phyloP scores from a whole-genome alignment of 345 rosid species.

The Arabidopsis suecica region DNA sequence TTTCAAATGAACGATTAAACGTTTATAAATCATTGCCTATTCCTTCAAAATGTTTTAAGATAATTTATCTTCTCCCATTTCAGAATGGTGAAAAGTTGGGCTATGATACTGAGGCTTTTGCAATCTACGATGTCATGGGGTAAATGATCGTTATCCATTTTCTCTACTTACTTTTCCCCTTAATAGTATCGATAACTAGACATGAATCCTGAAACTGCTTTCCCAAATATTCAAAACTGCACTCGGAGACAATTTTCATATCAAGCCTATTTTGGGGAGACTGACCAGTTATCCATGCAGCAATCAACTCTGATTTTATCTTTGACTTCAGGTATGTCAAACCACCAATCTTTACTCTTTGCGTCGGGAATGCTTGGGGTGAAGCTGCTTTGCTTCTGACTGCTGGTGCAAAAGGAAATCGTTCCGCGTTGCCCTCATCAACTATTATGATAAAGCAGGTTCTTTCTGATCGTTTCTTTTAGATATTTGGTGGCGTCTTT shows the following conservation, averaged over 20 bases:
- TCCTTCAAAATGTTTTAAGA: conserved; percentile 13
- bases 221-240: neutral
- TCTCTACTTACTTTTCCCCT: neutral
- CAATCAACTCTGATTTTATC: conserved; percentile 24
- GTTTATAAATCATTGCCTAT: conserved; percentile 4
- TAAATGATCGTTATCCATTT: conserved; percentile 41
- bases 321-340: conserved; percentile 63
- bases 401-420: conserved; percentile 53
- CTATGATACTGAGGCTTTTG: conserved; percentile 92
- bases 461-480: conserved; percentile 19
- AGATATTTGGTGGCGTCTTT: conserved; percentile 3
- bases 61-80: conserved; percentile 29
- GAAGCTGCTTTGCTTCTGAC: conserved; percentile 86
- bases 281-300: conserved; percentile 2
- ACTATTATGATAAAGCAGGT: conserved; percentile 55
- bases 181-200: neutral
- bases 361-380: conserved; percentile 99
- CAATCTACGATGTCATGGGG: conserved; percentile 93
- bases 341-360: conserved; percentile 92
- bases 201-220: conserved; percentile 20
- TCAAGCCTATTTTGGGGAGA: conserved; percentile 11
- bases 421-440: conserved; percentile 52
- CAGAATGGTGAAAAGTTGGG: conserved; percentile 69
- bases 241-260: conserved; percentile 10
- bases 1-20: neutral